A percentile compares a stretch with the other conserved stretches of the same genome.
phyloP scores from a whole-genome alignment of 176 grass and related monocot species.

The Secale cereale region DNA sequence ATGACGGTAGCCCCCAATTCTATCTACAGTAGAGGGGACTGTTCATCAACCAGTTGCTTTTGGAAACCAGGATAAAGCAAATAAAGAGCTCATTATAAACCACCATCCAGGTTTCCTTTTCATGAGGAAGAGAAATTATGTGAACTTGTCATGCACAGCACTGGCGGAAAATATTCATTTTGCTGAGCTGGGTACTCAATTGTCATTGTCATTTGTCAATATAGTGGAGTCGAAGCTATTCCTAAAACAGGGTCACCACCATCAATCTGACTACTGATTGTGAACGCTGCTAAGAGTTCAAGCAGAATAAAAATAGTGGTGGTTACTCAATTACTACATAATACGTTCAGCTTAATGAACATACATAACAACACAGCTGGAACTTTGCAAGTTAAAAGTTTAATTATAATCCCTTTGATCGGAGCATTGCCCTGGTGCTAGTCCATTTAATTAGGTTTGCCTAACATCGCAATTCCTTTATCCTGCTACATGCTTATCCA shows the following conservation, averaged over 20 bases:
- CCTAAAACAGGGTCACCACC: not conserved
- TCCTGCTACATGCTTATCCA: not conserved
- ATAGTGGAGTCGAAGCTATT: not conserved
- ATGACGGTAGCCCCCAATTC: conserved; percentile 62
- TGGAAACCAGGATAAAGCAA: conserved; percentile 48
- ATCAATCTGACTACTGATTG: not conserved
- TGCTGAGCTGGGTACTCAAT: not conserved
- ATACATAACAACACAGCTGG: not conserved
- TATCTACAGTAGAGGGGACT: conserved; percentile 57
- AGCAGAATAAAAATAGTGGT: not conserved
- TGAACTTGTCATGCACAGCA: not conserved
- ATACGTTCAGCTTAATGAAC: too few species aligned
- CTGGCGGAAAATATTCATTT: not conserved
- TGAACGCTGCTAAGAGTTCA: not conserved
- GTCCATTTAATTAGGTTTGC: not conserved
- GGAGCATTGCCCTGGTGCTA: not conserved
- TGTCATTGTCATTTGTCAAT: not conserved
- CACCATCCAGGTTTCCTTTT: conserved; percentile 29
- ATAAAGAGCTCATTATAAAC: conserved; percentile 49
- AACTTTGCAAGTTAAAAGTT: not conserved
- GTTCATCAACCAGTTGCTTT: conserved; percentile 63
- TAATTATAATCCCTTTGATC: not conserved
- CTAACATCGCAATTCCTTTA: not conserved
- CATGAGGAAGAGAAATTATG: not conserved
- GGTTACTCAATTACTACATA: not conserved